Evolutionary conservation across 306 rosid genomes (phyloP).

Genomic region (Delonix regia): DNA sequence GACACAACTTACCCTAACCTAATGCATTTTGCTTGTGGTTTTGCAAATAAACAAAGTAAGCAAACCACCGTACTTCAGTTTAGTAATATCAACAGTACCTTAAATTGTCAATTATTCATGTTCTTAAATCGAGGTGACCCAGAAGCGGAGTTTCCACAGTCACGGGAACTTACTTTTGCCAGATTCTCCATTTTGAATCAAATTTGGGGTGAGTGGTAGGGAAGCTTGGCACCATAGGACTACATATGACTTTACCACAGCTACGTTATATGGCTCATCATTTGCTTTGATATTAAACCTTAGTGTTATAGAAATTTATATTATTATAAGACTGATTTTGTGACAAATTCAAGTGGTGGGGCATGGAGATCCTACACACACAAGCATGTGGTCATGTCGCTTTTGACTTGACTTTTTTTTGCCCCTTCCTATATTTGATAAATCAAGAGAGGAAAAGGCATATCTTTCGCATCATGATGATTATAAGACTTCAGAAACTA

Average conservation of each 20-base stretch:
- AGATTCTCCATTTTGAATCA: conserved; percentile 30
- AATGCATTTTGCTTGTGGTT: neutral
- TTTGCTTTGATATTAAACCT: neutral
- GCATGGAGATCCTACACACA: conserved; percentile 3
- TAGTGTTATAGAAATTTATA: neutral
- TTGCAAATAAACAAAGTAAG: neutral
- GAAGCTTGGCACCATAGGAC: neutral
- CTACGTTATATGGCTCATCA: neutral
- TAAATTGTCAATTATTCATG: neutral
- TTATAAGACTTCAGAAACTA: neutral
- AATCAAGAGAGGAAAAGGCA: neutral
- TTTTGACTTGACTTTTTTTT: conserved; percentile 46
- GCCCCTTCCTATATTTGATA: neutral
- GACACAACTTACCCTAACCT: neutral
- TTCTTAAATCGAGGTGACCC: neutral
- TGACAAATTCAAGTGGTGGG: conserved; percentile 44
- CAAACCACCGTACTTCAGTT: neutral
- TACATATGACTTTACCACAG: neutral
- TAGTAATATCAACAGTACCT: neutral
- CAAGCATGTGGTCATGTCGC: conserved; percentile 24
- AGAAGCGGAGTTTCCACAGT: conserved; percentile 30
- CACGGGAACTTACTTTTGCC: conserved; percentile 32
- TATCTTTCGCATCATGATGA: too few relatives aligned
- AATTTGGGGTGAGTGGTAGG: neutral
- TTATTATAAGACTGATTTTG: neutral